Evolutionary conservation across 2,329 filamentous ascomycete species (phyloP), one percentile per base, ranked within the genome.

Genomic region (Trichoderma asperellum): DNA sequence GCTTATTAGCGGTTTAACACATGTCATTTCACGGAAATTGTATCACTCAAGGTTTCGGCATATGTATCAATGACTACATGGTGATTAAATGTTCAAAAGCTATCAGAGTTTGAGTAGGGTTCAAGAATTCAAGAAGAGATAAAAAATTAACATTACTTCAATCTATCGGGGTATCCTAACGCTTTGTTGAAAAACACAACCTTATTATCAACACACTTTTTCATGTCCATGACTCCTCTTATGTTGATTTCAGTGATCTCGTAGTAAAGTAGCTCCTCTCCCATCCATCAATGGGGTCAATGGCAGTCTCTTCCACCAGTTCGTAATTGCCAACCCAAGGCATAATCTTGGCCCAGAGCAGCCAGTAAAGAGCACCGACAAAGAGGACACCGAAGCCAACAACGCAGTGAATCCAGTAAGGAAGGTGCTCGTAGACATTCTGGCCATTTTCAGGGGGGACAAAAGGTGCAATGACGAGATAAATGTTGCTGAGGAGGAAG

Each of bases 241-340:
- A 43, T 32, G n/a, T 59, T 35, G 7, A 55, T 43, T 27, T 47
- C 56, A 57, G 68, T 5, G 85, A 84, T 71, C 81, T 76, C 69
- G 76, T 81, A 2, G 81, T 77, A 74, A 89, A 89, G 2, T 86
- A 81, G 66, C 80, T 87, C 37, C 86, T 81, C 73, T 88, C 87
- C 89, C 89, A 91, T 1, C 89, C 88, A 75, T 91, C 88, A 53
- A 86, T 82, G 0, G 83, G 82, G 70, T 88, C 86, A 8, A 90
- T 77, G 2, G 83, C 76, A 0, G 80, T 82, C 77, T 89, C 85
- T 68, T 85, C 83, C 2, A 87, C 82, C 11, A 91, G 81, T 73
- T 86, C 82, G 73, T 91, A 88, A 0, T 75, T 74, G 16, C 86
- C 86, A 37, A 88, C 70, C 74, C 80, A 82, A 66, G 86, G 86